phyloP scores from a whole-genome alignment of 768 basidiomycete genomes.

The Hericium coralloides region DNA sequence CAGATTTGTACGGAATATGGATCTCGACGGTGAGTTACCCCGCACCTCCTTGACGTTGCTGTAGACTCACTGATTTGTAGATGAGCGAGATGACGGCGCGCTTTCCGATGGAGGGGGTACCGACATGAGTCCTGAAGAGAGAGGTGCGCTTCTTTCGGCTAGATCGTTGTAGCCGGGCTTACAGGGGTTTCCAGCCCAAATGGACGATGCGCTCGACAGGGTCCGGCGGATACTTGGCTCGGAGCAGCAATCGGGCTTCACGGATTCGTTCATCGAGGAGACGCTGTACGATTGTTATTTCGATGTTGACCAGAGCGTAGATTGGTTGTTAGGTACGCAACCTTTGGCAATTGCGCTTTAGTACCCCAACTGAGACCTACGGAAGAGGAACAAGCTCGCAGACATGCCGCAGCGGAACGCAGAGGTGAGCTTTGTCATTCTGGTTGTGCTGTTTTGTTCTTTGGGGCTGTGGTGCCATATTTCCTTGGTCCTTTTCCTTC shows the following conservation, averaged over 20 bases:
- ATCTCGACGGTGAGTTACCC: conserved; percentile 49
- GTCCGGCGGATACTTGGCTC: conserved; percentile 62
- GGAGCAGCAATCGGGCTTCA: conserved; percentile 53
- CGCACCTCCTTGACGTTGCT: neutral
- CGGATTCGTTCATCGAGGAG: conserved; percentile 70
- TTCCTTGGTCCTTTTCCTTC: conserved; percentile 20
- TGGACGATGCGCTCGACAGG: conserved; percentile 62
- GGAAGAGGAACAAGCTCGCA: conserved; percentile 62
- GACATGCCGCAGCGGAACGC: conserved; percentile 56
- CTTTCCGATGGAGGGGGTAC: conserved; percentile 65
- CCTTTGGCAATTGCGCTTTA: neutral
- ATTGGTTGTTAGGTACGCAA: conserved; percentile 63
- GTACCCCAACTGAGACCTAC: neutral
- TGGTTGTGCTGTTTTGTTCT: conserved; percentile 20
- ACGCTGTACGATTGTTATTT: conserved; percentile 85
- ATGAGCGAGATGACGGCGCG: conserved; percentile 78
- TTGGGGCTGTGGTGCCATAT: conserved; percentile 15
- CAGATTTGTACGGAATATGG: conserved; percentile 78
- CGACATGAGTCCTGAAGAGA: conserved; percentile 75
- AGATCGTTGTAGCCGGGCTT: neutral
- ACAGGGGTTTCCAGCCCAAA: conserved; percentile 36
- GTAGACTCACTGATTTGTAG: conserved; percentile 29
- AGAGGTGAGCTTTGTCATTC: conserved; percentile 65
- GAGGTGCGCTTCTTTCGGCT: conserved; percentile 51
- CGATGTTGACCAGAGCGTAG: conserved; percentile 66